Percentiles rank a stretch among this genome's conserved stretches.
These are phyloP conservation scores for Daldinia vernicosa DNA, from an alignment of 495 filamentous ascomycete species.

Conservation along the genomic window DNA sequence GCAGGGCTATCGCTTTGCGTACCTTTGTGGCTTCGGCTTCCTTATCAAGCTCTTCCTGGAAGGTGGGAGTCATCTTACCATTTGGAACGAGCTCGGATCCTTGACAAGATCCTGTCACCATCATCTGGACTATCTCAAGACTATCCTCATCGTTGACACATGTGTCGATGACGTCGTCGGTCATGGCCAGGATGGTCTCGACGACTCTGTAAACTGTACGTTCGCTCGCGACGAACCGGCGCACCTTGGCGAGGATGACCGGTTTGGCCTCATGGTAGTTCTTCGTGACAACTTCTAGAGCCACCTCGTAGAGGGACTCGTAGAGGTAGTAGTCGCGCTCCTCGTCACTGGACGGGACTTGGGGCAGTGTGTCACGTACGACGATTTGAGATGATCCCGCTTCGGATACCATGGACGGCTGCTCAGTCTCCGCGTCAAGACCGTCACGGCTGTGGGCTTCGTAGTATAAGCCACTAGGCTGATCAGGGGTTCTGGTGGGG, in stretches of 20 bases:
- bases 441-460: too few relatives aligned
- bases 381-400: neutral
- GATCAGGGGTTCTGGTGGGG: too few relatives aligned
- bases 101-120: constrained; percentile 61
- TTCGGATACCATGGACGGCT: neutral
- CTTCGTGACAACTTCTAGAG: neutral
- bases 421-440: neutral
- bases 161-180: neutral
- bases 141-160: constrained; percentile 45
- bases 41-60: neutral
- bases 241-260: constrained; percentile 1
- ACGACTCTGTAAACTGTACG: neutral
- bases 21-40: neutral
- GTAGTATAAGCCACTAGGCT: too few relatives aligned
- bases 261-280: neutral
- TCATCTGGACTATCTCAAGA: constrained; percentile 57
- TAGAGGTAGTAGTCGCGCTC: neutral
- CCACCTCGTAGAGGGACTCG: neutral
- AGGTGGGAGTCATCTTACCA: neutral
- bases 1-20: constrained; percentile 1
- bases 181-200: neutral
- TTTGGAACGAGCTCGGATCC: neutral
- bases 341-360: neutral
- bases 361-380: neutral
- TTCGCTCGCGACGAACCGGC: neutral